Conservation (phyloP, 768 basidiomycete species). For the Pisolithus orientalis region DNA sequence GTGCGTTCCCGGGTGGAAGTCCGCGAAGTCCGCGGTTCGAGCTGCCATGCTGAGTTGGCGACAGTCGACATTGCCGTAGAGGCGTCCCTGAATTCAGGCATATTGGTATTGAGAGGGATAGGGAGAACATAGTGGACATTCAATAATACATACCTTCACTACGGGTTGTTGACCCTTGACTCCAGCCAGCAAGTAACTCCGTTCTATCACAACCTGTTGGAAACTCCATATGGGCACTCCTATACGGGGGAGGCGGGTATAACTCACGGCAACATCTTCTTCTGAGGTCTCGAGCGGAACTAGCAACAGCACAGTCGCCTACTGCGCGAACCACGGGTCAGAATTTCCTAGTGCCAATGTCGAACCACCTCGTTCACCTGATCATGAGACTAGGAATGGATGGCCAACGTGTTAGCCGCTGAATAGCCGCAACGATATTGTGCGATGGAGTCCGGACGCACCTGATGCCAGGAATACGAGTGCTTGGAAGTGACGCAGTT, state of each 20-base stretch:
- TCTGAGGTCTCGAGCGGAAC: conserved; percentile 67
- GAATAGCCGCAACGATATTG: conserved; percentile 12
- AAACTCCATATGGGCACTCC: background rate
- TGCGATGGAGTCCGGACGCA: conserved; percentile 27
- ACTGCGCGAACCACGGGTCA: conserved; percentile 11
- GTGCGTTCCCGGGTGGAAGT: conserved; percentile 64
- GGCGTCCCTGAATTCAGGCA: conserved; percentile 48
- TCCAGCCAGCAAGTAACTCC: conserved; percentile 64
- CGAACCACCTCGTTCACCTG: conserved; percentile 42
- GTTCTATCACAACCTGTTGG: conserved; percentile 64
- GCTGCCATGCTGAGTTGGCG: conserved; percentile 67
- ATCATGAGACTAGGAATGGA: conserved; percentile 65
- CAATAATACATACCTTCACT: conserved; percentile 53
- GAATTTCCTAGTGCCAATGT: conserved; percentile 11
- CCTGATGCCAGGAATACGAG: conserved; percentile 85
- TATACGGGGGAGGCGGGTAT: background rate
- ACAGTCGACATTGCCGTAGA: conserved; percentile 68
- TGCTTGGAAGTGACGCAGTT: conserved; percentile 26
- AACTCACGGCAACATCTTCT: conserved; percentile 62
- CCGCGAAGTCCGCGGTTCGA: conserved; percentile 56
- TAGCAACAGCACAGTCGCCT: conserved; percentile 74
- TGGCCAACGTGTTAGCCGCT: conserved; percentile 8
- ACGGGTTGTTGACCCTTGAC: conserved; percentile 64
- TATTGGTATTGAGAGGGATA: background rate
- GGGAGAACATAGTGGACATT: background rate